Percentiles rank a stretch among this genome's conserved stretches.
Evolutionary conservation across 768 basidiomycete genomes (phyloP).

Genomic region (Tephrocybe sp.): DNA sequence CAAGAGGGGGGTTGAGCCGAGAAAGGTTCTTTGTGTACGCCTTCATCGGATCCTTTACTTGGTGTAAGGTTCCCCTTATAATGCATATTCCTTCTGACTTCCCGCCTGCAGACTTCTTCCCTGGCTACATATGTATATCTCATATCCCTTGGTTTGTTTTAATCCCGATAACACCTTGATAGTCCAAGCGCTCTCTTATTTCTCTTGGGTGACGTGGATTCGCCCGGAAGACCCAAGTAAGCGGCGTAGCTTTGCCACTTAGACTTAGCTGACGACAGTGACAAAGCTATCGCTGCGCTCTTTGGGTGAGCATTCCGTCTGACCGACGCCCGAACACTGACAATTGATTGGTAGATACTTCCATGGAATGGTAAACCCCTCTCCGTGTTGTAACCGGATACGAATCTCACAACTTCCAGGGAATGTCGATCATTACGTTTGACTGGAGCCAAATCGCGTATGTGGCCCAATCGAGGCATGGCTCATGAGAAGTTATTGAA

Average conservation of each 20-base stretch:
- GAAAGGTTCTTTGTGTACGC: slow-evolving; percentile 70
- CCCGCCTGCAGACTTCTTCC: slow-evolving; percentile 34
- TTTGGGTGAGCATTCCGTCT: slow-evolving; percentile 38
- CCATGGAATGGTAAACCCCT: slow-evolving; percentile 49
- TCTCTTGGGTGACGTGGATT: slow-evolving; percentile 62
- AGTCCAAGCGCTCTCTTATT: slow-evolving; percentile 54
- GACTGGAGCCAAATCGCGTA: slow-evolving; percentile 65
- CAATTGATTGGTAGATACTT: slow-evolving; percentile 25
- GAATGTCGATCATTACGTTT: slow-evolving; percentile 47
- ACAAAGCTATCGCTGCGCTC: slow-evolving; percentile 42
- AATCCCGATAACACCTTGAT: slow-evolving; percentile 1
- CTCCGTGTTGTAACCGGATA: neutral
- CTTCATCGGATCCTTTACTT: slow-evolving; percentile 53
- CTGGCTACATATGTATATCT: slow-evolving; percentile 40
- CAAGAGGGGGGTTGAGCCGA: slow-evolving; percentile 60
- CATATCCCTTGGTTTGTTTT: too few relatives aligned
- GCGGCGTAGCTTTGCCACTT: slow-evolving; percentile 11
- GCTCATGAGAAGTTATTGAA: neutral
- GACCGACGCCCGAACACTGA: neutral
- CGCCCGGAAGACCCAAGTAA: slow-evolving; percentile 46
- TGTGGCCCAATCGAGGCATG: slow-evolving; percentile 5
- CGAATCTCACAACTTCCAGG: slow-evolving; percentile 30
- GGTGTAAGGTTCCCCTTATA: slow-evolving; percentile 44
- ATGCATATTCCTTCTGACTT: slow-evolving; percentile 23
- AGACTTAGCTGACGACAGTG: neutral